Percentiles rank a stretch among this genome's conserved stretches.
Evolutionary conservation across 75 land plant species (phyloP).

Genomic region (Picea sitchensis): DNA sequence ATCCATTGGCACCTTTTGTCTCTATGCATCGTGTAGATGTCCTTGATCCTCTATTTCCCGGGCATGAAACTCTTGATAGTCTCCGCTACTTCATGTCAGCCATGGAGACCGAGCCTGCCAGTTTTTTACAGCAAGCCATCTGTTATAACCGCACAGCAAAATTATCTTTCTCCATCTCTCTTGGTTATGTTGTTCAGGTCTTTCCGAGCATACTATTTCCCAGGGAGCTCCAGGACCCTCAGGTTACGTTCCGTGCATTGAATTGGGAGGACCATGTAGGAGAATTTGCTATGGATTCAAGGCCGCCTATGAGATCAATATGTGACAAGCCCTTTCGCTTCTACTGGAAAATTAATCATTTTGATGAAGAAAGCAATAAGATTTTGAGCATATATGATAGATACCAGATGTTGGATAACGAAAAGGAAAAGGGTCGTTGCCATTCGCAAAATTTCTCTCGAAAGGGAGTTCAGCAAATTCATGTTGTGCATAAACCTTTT

Average conservation of each 20-base stretch:
- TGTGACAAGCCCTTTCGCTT: slow-evolving; percentile 10
- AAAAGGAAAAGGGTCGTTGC: neutral
- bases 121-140: slow-evolving; percentile 76
- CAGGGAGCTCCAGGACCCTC: slow-evolving; percentile 10
- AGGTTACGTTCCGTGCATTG: slow-evolving; percentile 11
- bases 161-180: slow-evolving; percentile 73
- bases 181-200: slow-evolving; percentile 81
- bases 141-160: slow-evolving; percentile 58
- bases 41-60: slow-evolving; percentile 69
- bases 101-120: slow-evolving; percentile 44
- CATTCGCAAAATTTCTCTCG: neutral
- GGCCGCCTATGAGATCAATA: neutral
- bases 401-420: neutral
- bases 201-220: slow-evolving; percentile 43
- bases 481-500: slow-evolving; percentile 9
- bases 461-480: neutral
- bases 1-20: slow-evolving; percentile 72
- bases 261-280: slow-evolving; percentile 13
- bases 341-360: neutral
- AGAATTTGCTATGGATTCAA: slow-evolving; percentile 13
- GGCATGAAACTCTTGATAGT: slow-evolving; percentile 26
- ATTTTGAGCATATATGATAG: slow-evolving; percentile 6
- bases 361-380: neutral
- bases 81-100: slow-evolving; percentile 57
- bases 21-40: slow-evolving; percentile 84